phyloP scores from a whole-genome alignment of 495 filamentous ascomycete genomes.

The Podospora pseudopauciseta region DNA sequence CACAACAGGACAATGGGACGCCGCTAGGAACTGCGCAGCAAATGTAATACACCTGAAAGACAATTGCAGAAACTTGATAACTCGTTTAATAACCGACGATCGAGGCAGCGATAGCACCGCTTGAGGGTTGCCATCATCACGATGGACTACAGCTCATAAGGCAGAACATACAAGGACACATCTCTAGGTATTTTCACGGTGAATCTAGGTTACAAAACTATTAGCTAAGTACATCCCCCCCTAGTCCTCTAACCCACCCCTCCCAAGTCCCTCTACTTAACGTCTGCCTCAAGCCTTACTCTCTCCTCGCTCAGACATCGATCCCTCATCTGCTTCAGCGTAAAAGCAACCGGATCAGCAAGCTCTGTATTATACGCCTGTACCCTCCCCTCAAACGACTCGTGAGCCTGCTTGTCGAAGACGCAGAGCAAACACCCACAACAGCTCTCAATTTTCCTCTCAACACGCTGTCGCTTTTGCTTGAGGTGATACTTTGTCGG shows the following conservation, averaged over 20 bases:
- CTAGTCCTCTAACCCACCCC: no score
- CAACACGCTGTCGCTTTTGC: not conserved
- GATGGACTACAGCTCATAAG: no score
- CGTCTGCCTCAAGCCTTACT: not conserved
- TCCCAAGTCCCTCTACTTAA: not conserved
- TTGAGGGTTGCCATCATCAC: not conserved
- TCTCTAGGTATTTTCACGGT: no score
- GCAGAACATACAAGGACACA: no score
- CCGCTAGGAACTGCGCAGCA: no score
- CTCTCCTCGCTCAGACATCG: not conserved
- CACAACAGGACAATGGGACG: no score
- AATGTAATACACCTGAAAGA: no score
- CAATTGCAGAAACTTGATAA: no score
- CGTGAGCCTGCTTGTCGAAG: not conserved
- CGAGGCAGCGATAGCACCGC: no score
- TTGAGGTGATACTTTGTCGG: not conserved
- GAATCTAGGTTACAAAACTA: no score
- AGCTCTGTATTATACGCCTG: not conserved
- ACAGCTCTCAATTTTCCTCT: not conserved
- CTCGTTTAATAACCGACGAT: no score
- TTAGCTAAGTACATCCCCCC: no score
- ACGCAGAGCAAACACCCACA: not conserved
- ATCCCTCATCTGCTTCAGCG: not conserved
- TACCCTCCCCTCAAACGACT: not conserved
- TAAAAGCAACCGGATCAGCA: not conserved